Base-by-base conservation (phyloP, 2,329 filamentous ascomycete genomes). In the Xylaria sp. region DNA sequence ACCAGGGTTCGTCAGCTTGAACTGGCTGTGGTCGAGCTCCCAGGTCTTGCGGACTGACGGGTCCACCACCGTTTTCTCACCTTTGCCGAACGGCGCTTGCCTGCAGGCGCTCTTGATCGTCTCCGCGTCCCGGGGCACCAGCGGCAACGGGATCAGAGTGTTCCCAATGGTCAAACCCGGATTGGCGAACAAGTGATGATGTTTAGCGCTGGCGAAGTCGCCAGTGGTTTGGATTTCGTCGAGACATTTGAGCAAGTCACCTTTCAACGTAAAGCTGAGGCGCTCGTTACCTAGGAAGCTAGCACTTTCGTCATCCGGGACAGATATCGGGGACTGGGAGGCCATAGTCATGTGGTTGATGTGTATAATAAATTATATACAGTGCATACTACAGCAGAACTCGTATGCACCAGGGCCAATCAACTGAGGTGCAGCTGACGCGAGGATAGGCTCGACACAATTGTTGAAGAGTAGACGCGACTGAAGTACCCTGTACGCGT, bases 11-110 rank as follows among this genome's bases (percentile, higher is more conserved):
- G 54, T 41, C 18, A 74, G 56, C 2, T 61, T 56, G 47, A 78
- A 76, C 18, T 73, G 63, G 20, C 58, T 51, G 1, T 64, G 45
- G 20, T 71, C 65, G 11, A 77, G 57, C 52, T 78, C 71, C 71
- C 70, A 76, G 0, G 71, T 74, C 37, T 72, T 73, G 6, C 73
- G 66, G 9, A 76, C 69, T 2, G 63, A 63, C 1, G 62, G 64
- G 56, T 76, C 74, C 9, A 76, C 70, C 0, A 75, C 44, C 0
- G 72, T 75, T 44, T 73, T 52, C 1, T 67, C 66, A 0, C 71
- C 72, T 45, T 68, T 71, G 9, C 72, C 71, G 54, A 72, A 76
- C 1, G 74, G 71, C 4, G 69, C 69, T 41, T 69, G 61, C 38
- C 54, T 57, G 17, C 60, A 67, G 20, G 45, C 54, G 17, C 46